Evolutionary conservation across 1,139 yeast genomes (phyloP).

Genomic region (Kurtzmaniella quercitrusa): DNA sequence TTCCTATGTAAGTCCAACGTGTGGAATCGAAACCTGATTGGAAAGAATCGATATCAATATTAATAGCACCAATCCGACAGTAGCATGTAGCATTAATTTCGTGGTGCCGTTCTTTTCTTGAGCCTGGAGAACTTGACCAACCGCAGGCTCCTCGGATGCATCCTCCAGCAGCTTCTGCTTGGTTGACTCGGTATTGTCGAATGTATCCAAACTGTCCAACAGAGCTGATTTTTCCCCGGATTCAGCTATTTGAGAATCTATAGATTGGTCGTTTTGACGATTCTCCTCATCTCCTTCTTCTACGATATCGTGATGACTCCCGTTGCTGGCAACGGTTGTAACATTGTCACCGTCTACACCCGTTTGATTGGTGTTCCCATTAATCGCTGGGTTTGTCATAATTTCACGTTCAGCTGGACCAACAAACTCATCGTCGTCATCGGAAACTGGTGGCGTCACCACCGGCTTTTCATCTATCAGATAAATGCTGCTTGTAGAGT

Average conservation of each 20-base stretch:
- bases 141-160: neutral
- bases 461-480: constrained; percentile 10
- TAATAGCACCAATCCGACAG: neutral
- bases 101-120: neutral
- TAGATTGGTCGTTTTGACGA: too few species aligned
- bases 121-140: neutral
- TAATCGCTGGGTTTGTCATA: too few species aligned
- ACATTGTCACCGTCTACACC: too few species aligned
- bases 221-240: neutral
- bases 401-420: neutral
- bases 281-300: neutral
- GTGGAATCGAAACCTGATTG: neutral
- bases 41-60: neutral
- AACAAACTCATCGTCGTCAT: constrained; percentile 10
- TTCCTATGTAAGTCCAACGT: neutral
- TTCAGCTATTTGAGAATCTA: neutral
- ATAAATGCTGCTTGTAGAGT: neutral
- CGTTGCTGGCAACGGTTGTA: neutral
- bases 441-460: constrained; percentile 21
- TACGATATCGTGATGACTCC: neutral
- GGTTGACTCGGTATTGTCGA: neutral
- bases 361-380: too few species aligned
- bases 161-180: neutral
- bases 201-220: neutral
- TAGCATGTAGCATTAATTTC: neutral